Percentiles rank a stretch among this genome's conserved stretches.
These are phyloP conservation scores for Microthlaspi erraticum DNA, from an alignment of 345 rosid species.

Conservation along the genomic window DNA sequence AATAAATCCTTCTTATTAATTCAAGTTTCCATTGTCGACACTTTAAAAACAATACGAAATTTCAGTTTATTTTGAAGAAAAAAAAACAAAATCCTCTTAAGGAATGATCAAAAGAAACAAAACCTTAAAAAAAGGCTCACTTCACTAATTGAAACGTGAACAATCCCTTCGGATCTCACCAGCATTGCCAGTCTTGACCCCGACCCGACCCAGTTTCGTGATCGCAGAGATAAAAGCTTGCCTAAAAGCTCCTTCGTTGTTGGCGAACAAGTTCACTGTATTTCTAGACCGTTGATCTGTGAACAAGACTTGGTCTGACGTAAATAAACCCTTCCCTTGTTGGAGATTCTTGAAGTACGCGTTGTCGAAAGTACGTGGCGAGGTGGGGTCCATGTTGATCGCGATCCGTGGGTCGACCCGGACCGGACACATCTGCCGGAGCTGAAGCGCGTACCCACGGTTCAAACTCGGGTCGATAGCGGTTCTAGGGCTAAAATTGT, in stretches of 20 bases:
- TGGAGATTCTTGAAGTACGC: constrained; percentile 73
- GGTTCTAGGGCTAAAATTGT: constrained; percentile 59
- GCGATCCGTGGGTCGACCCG: constrained; percentile 72
- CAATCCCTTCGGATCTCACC: constrained; percentile 85
- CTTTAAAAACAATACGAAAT: constrained; percentile 12
- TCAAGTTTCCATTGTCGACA: constrained; percentile 17
- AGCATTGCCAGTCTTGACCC: constrained; percentile 60
- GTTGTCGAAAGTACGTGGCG: constrained; percentile 79
- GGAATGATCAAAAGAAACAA: not conserved
- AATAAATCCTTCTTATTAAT: constrained; percentile 16
- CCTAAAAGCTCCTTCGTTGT: constrained; percentile 55
- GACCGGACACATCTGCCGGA: constrained; percentile 69
- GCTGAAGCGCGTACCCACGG: constrained; percentile 54
- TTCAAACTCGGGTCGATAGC: constrained; percentile 70
- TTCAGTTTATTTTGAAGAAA: not conserved
- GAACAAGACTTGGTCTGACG: constrained; percentile 72
- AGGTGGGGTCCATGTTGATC: constrained; percentile 80
- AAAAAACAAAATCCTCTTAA: not conserved
- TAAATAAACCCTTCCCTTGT: constrained; percentile 71
- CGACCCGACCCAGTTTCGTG: constrained; percentile 78
- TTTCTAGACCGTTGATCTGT: constrained; percentile 64
- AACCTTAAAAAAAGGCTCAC: not conserved
- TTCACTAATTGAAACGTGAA: constrained; percentile 51
- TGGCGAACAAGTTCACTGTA: constrained; percentile 65
- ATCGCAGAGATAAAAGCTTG: constrained; percentile 72